A percentile compares a stretch with the other conserved stretches of the same genome.
These are phyloP conservation scores for Hymenoscyphus infarciens DNA, from an alignment of 2,329 filamentous ascomycete species.

Conservation along the genomic window DNA sequence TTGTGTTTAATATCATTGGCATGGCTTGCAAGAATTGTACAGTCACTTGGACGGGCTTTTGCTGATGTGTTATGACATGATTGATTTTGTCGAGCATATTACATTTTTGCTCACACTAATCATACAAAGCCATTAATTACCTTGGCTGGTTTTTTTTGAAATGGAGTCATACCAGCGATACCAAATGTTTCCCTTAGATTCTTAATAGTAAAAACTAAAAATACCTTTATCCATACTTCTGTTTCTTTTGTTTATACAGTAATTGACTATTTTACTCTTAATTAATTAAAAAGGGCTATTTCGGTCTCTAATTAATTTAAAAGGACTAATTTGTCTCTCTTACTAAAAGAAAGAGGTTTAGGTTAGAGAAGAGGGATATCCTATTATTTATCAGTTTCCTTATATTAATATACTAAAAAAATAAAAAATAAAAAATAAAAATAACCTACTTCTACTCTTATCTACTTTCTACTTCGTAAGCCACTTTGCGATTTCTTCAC, in stretches of 20 bases:
- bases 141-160: constrained; percentile 7
- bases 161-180: constrained; percentile 15
- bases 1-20: constrained; percentile 16
- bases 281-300: no score
- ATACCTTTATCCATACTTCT: background rate
- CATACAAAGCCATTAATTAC: background rate
- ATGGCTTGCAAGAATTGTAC: constrained; percentile 14
- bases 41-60: constrained; percentile 11
- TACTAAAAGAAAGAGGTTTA: no score
- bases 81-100: constrained; percentile 8
- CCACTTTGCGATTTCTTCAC: no score
- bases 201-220: constrained; percentile 12
- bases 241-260: background rate
- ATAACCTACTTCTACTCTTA: no score
- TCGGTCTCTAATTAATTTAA: no score
- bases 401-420: no score
- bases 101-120: background rate
- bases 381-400: no score
- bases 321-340: no score
- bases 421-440: no score
- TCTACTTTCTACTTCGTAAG: no score
- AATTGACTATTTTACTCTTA: no score
- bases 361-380: no score
- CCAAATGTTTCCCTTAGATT: constrained; percentile 15
- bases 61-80: constrained; percentile 6